phyloP scores from a whole-genome alignment of 352 stramenopile genomes.

The Discostella stelligera region DNA sequence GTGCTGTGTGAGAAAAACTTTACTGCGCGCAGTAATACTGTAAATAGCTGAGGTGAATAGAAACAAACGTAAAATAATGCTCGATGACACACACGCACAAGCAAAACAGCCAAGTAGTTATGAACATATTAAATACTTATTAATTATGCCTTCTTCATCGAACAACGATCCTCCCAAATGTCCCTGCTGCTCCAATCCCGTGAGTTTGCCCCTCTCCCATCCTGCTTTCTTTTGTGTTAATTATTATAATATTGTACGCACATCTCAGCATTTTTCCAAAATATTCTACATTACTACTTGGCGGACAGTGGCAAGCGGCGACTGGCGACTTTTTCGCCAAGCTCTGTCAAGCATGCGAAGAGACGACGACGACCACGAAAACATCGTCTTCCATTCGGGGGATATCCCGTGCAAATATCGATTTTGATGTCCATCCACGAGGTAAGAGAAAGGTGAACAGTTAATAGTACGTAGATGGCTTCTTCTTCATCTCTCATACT shows the following conservation, averaged over 20 bases:
- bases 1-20: too few relatives aligned
- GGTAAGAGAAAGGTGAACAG: slow-evolving; percentile 11
- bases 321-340: slow-evolving; percentile 62
- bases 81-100: too few relatives aligned
- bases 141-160: background rate
- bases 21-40: too few relatives aligned
- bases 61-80: too few relatives aligned
- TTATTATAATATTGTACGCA: too few relatives aligned
- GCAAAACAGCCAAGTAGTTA: too few relatives aligned
- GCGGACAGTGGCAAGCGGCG: slow-evolving; percentile 41
- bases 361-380: background rate
- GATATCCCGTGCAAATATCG: slow-evolving; percentile 54
- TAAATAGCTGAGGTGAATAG: too few relatives aligned
- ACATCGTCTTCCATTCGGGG: slow-evolving; percentile 5
- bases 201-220: slow-evolving; percentile 5
- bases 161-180: slow-evolving; percentile 21
- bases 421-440: slow-evolving; percentile 41
- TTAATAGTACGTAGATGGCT: background rate
- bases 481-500: background rate
- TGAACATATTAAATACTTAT: too few relatives aligned
- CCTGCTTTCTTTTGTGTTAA: background rate
- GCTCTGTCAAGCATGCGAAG: slow-evolving; percentile 54
- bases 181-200: slow-evolving; percentile 47
- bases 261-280: too few relatives aligned
- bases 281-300: too few relatives aligned